Base-by-base conservation (phyloP, 352 stramenopile genomes). In the Phytophthora boehmeriae region DNA sequence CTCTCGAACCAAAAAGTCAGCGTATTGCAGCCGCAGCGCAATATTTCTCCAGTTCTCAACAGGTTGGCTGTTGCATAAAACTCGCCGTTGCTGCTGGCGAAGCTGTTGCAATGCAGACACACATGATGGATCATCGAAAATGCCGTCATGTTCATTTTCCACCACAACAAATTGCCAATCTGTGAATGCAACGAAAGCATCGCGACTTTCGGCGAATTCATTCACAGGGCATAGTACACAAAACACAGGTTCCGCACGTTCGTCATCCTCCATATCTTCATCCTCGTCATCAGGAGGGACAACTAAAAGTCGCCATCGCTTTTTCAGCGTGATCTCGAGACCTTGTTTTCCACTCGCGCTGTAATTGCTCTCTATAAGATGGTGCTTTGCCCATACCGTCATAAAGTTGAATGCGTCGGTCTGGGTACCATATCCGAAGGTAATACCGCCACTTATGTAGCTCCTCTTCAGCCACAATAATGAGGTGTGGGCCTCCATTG, bases 381-480 rank as follows among this genome's bases (percentile, higher is more conserved):
- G 47, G 25, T 5, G 72, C 59, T 10, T 73, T 69, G 14, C 41
- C 58, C 25, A 27, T 39, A 20, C 64, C 50, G 28, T 73, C 59
- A 54, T 93, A 93, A 25, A 93, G 38, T 63, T 93, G 84, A 35
- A 93, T 70, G 44, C 78, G 73, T 34, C 72, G 64, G 20, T 79
- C 58, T 2, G 59, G 56, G 36, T 91, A 73, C 69, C 78, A 90
- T 49, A 79, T 54, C 17, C 77, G 78, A 44, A 96, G 58, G 45
- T 83, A 80, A 59, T 86, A 83, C 27, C 73, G 71, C 88, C 88
- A 96, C 49, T 93, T 94, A 63, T 92, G 83, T 27, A 93, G 57
- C 43, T 94, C 81, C 23, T 89, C 81, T 10, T 86, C 75, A 4
- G 85, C 73, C 8, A 92, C 84, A 48, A 96, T 60, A 25, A 96